Base-by-base conservation (phyloP, 2,329 filamentous ascomycete genomes). In the Cladophialophora immunda region DNA sequence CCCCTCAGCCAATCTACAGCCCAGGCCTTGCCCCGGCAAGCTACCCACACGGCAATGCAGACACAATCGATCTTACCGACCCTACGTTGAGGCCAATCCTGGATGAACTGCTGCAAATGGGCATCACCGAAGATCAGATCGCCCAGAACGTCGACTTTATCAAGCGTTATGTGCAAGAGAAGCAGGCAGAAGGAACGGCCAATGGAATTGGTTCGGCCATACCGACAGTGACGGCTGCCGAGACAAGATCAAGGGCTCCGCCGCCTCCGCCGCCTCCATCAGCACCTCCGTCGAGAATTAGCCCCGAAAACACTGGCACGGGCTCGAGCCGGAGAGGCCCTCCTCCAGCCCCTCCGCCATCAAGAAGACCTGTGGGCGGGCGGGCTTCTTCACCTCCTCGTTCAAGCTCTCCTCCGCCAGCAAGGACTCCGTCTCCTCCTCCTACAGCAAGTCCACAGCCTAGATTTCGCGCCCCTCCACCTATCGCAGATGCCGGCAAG, bases 401-500 rank as follows among this genome's bases (percentile, higher is more conserved):
- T 79, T 89, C 78, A 78, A 83, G 77, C 82, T 79, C 82, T 17
- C 80, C 81, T 41, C 59, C 59, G 22, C 87, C 91, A n/a, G 86
- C 90, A 32, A 85, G 89, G 75, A 90, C 92, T 67, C 87, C 90
- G 15, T 89, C 90, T 15, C 92, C 92, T 13, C 89, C 90, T 13
- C 92, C 92, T 8, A 87, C 89, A 19, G 75, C 80, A 29, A 85
- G 85, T 9, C 59, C 89, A 25, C 86, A 89, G 59, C 87, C 88
- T 8, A 86, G 85, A 73, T 98, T 97, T 81, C 86, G 89, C 71
- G 94, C 92, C 8, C 95, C 95, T 54, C 95, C 95, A 36, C 92
- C 94, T 2, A 81, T 98, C 67, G 88, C 92, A 63, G 94, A 97
- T 78, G 95, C 95, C 65, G 95, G 95, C 41, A 97, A 92, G 79